Base-by-base conservation (phyloP, 73 alveolate genomes). In the Uronychia setigera region DNA sequence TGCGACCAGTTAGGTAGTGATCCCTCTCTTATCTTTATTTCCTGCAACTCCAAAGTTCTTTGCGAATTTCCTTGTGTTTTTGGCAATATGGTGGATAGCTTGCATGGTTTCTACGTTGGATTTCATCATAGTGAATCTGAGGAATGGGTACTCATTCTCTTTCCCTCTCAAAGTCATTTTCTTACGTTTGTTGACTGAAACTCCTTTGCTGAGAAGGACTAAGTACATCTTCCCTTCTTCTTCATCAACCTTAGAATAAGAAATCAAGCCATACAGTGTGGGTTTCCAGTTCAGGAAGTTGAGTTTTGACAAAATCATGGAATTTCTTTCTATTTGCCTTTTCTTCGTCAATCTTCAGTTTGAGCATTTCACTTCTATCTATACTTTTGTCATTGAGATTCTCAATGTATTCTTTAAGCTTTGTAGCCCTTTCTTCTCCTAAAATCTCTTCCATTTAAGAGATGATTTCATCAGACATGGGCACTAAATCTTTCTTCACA, bases 21-120 rank as follows among this genome's bases (percentile, higher is more conserved):
- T 89, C 5, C 99, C 99, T 86, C 99, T 92, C 87, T 98, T 98
- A 86, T 98, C 99, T 80, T 98, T 98, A 85, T 94, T 98, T 32
- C 99, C 99, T 0, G 98, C 98, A 76, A 96, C 92, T 74, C 93
- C 95, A 78, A 98, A 87, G 80, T 92, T 87, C 82, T 96, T 97
- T 31, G 92, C 96, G 27, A 90, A 90, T 35, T 96, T 84, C 82
- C 96, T 96, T 11, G 95, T 82, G 78, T 85, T 80, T 92, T 97
- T 95, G 0, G 99, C 94, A 11, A 98, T 83, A 78, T 94, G 87
- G 82, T 90, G 94, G 1, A 98, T 83, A 26, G 99, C 99, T 74
- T 94, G 92, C 87, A 96, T 83, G 0, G 99, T 93, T 67, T 98
- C 99, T 0, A 95, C 81, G 79, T 97, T 97, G 58, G 93, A 91